Conservation (phyloP, 2,329 filamentous ascomycete species). For the Epichloe hybrida region DNA sequence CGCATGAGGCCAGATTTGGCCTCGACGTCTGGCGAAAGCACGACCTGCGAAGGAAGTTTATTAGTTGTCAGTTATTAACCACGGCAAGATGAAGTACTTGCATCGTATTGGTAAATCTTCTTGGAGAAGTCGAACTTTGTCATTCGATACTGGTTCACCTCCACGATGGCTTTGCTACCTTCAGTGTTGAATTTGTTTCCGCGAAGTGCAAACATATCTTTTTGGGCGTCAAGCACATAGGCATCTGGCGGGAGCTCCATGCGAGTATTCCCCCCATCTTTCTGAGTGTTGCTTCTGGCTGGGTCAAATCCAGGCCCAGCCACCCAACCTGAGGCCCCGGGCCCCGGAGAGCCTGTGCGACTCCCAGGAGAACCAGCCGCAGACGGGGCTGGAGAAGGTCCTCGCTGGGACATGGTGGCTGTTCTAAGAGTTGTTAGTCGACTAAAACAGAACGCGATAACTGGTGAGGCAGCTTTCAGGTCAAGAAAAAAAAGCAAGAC, state of each 20-base stretch:
- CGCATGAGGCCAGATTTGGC: slow-evolving; percentile 50
- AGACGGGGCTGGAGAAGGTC: slow-evolving; percentile 13
- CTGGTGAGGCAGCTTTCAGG: neutral
- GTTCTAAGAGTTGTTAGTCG: neutral
- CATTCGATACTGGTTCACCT: slow-evolving; percentile 67
- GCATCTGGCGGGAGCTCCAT: slow-evolving; percentile 47
- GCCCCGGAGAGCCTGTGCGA: neutral
- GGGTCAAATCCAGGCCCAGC: slow-evolving; percentile 30
- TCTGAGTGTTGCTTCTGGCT: slow-evolving; percentile 17
- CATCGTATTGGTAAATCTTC: slow-evolving; percentile 73
- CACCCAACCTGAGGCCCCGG: slow-evolving; percentile 12
- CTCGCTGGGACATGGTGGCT: slow-evolving; percentile 21
- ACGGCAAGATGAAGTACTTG: slow-evolving; percentile 30
- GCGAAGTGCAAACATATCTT: slow-evolving; percentile 22
- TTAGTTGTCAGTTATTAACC: neutral
- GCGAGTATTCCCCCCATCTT: slow-evolving; percentile 25
- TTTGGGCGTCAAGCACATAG: slow-evolving; percentile 25
- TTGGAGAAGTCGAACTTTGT: slow-evolving; percentile 38
- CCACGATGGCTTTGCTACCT: slow-evolving; percentile 40
- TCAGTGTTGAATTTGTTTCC: slow-evolving; percentile 36
- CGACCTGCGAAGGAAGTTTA: slow-evolving; percentile 34
- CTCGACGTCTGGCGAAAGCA: slow-evolving; percentile 46
- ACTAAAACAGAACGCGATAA: neutral
- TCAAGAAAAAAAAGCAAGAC: neutral
- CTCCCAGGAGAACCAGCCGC: slow-evolving; percentile 2